Evolutionary conservation across 306 rosid genomes (phyloP).

Genomic region (Trifolium dubium): DNA sequence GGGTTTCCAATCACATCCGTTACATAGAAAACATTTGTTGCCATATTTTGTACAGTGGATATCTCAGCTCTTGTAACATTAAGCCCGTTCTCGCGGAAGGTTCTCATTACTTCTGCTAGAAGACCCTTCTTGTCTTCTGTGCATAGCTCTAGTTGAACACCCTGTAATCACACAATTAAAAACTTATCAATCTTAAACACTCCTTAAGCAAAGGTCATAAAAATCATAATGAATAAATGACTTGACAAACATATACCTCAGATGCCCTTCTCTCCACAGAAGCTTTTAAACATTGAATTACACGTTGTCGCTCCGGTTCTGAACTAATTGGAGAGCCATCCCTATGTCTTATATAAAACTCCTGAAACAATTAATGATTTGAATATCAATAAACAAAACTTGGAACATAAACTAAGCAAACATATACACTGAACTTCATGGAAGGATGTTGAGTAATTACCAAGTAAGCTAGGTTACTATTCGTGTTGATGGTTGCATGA

Average conservation of each 20-base stretch:
- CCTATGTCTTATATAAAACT: slow-evolving; percentile 81
- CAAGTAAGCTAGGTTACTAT: slow-evolving; percentile 64
- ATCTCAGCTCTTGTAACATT: slow-evolving; percentile 92
- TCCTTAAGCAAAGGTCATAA: not conserved
- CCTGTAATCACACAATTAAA: slow-evolving; percentile 52
- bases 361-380: slow-evolving; percentile 51
- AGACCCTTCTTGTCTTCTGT: slow-evolving; percentile 68
- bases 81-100: slow-evolving; percentile 86
- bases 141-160: slow-evolving; percentile 76
- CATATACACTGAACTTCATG: not conserved
- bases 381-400: slow-evolving; percentile 19
- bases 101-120: slow-evolving; percentile 84
- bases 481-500: slow-evolving; percentile 80
- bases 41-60: slow-evolving; percentile 58
- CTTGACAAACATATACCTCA: slow-evolving; percentile 54
- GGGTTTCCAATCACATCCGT: slow-evolving; percentile 75
- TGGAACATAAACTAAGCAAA: slow-evolving; percentile 18
- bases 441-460: slow-evolving; percentile 45
- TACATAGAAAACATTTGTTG: slow-evolving; percentile 73
- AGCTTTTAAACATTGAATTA: slow-evolving; percentile 86
- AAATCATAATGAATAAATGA: not conserved
- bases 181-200: slow-evolving; percentile 10
- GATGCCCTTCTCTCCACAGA: slow-evolving; percentile 87
- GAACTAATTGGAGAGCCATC: slow-evolving; percentile 99
- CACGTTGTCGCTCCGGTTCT: slow-evolving; percentile 86